Evolutionary conservation across 2,329 filamentous ascomycete genomes (phyloP), one percentile per base, ranked within the genome.

Genomic region (Epichloe amarillans): DNA sequence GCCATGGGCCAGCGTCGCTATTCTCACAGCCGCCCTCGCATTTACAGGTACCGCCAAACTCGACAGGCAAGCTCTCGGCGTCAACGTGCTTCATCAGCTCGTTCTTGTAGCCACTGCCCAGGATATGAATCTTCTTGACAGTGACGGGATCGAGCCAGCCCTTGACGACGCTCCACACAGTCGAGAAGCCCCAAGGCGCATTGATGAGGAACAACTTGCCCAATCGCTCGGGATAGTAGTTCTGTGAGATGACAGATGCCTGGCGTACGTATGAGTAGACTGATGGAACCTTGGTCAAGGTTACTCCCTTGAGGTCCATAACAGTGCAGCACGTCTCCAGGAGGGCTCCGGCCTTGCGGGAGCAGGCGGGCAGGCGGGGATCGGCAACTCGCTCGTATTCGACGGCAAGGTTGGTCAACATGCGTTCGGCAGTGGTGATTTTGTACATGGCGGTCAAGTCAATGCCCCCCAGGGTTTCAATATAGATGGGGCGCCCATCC

Each of bases 181-280:
- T 78, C 55, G 84, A 84, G 77, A 97, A 97, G 26, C 90, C 90
- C 90, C 90, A 97, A 19, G 89, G 89, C 3, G 91, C 88, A 72
- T 98, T 98, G 82, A 98, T 96, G 61, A 98, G 74, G 77, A 95
- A 98, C 65, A 98, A 78, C 71, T 89, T 90, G 63, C 93, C 93
- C 53, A 98, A 77, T 53, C 93, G 87, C 77, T 98, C 93, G 7
- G 93, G 93, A 73, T 98, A 98, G 81, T 97, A 95, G 79, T 97
- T 95, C 72, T 97, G 93, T 57, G 88, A 95, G 71, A 98, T 87
- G 66, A 74, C 83, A 36, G 88, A 93, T 44, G 88, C 89, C 66
- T 85, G 80, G 62, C 81, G 81, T 59, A 98, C 80, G 73, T 96
- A 97, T 50, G 81, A 78, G 74, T 94, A 95, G 52, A 96, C 91